A percentile compares a stretch with the other conserved stretches of the same genome.
These are phyloP conservation scores for Zalaria sp. DNA, from an alignment of 2,329 filamentous ascomycete genomes.

Conservation along the genomic window DNA sequence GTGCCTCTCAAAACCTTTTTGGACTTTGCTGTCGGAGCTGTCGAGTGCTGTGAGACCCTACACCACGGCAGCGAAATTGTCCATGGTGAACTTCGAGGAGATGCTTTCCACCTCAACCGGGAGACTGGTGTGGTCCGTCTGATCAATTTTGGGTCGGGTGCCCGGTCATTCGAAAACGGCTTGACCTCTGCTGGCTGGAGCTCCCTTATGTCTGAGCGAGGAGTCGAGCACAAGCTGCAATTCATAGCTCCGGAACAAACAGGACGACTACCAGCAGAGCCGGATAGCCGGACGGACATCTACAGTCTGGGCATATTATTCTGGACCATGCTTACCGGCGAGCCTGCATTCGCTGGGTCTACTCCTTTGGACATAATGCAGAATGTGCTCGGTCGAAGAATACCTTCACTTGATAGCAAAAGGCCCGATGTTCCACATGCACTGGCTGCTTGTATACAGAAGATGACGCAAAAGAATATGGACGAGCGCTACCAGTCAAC, in stretches of 20 bases:
- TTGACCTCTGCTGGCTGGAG: conserved; percentile 77
- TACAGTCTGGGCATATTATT: conserved; percentile 84
- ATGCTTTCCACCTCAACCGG: conserved; percentile 76
- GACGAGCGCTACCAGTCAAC: conserved; percentile 81
- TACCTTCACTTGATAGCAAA: conserved; percentile 62
- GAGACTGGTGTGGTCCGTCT: conserved; percentile 62
- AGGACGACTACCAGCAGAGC: conserved; percentile 80
- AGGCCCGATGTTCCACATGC: conserved; percentile 75
- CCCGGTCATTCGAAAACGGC: conserved; percentile 81
- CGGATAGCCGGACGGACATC: conserved; percentile 83
- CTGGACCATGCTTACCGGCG: conserved; percentile 71
- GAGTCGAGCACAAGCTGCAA: conserved; percentile 76
- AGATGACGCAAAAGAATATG: conserved; percentile 82
- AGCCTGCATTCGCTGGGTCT: conserved; percentile 64
- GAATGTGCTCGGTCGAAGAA: conserved; percentile 65
- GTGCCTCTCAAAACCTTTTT: conserved; percentile 59
- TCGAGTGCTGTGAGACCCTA: conserved; percentile 76
- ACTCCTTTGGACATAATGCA: conserved; percentile 84
- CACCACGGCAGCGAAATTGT: conserved; percentile 78
- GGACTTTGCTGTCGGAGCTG: conserved; percentile 80
- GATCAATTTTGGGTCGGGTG: conserved; percentile 73
- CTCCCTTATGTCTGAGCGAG: conserved; percentile 64
- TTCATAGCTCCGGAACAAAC: conserved; percentile 94
- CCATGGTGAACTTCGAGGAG: conserved; percentile 79
- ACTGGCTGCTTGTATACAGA: conserved; percentile 70